Conservation (phyloP, 257 asterid genomes). For the Leptodermis oblonga region DNA sequence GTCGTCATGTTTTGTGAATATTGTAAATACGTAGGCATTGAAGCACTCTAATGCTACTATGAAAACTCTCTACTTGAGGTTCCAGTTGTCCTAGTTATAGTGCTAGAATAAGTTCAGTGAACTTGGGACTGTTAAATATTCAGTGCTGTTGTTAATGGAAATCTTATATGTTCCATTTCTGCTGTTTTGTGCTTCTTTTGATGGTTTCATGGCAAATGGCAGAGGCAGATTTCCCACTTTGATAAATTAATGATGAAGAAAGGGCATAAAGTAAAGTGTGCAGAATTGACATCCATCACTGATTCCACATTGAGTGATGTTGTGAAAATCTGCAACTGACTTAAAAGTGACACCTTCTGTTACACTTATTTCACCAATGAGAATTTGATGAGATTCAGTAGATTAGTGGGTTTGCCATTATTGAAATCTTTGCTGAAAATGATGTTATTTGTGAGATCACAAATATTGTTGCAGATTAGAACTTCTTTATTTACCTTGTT, state of each 20-base stretch:
- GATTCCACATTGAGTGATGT: too few relatives aligned
- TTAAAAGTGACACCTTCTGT: too few relatives aligned
- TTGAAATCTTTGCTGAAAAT: too few relatives aligned
- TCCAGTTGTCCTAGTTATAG: not conserved
- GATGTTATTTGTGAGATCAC: too few relatives aligned
- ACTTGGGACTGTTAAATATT: not conserved
- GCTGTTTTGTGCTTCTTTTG: not conserved
- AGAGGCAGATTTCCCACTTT: constrained; percentile 8
- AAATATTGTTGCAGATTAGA: too few relatives aligned
- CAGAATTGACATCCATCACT: not conserved
- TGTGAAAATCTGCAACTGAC: not conserved
- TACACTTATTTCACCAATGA: too few relatives aligned
- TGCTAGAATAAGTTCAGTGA: not conserved
- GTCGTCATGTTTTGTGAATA: constrained; percentile 6
- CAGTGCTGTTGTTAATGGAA: not conserved
- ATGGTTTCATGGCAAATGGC: not conserved
- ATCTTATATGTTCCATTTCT: not conserved
- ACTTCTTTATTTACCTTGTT: too few relatives aligned
- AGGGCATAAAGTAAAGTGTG: not conserved
- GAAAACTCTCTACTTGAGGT: not conserved
- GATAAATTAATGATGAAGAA: not conserved
- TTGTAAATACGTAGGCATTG: constrained; percentile 6
- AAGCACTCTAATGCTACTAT: not conserved
- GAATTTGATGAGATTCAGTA: too few relatives aligned
- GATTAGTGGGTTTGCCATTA: too few relatives aligned